Conservation (phyloP, 164 flowering plant species). For the Piper longum region DNA sequence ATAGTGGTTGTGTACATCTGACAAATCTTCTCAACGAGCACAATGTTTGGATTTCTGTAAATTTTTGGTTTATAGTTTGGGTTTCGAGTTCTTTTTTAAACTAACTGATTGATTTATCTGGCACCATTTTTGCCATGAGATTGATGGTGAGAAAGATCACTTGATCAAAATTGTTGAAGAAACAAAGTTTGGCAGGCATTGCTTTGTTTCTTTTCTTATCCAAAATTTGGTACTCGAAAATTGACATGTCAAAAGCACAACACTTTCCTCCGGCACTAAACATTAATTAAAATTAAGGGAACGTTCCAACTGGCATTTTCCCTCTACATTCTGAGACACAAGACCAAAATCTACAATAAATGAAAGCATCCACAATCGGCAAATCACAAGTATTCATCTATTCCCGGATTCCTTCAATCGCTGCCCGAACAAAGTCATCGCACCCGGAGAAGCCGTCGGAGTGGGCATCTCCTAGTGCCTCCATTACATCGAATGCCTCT, state of each 20-base stretch:
- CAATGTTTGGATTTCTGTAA: neutral
- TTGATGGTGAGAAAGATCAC: too few species aligned
- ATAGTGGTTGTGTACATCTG: neutral
- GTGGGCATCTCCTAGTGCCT: conserved; percentile 56
- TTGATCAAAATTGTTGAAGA: too few species aligned
- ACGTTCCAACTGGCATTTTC: neutral
- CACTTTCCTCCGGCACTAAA: neutral
- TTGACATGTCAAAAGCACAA: too few species aligned
- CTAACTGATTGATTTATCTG: neutral
- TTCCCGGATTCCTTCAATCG: conserved; percentile 42
- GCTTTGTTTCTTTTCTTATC: neutral
- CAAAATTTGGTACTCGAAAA: too few species aligned
- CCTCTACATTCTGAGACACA: neutral
- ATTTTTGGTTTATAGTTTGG: neutral
- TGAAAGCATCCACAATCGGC: neutral
- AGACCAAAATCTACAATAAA: neutral
- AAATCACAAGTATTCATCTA: neutral
- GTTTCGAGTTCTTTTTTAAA: neutral
- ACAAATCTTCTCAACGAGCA: neutral
- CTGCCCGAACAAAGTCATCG: conserved; percentile 74
- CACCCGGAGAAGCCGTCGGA: conserved; percentile 47
- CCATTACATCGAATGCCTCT: conserved; percentile 84
- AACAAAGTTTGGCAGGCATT: neutral
- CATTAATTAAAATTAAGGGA: neutral
- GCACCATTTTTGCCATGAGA: neutral